These are phyloP conservation scores for Chlorella sp. DNA, from an alignment of 139 green algal genomes.

Conservation along the genomic window DNA sequence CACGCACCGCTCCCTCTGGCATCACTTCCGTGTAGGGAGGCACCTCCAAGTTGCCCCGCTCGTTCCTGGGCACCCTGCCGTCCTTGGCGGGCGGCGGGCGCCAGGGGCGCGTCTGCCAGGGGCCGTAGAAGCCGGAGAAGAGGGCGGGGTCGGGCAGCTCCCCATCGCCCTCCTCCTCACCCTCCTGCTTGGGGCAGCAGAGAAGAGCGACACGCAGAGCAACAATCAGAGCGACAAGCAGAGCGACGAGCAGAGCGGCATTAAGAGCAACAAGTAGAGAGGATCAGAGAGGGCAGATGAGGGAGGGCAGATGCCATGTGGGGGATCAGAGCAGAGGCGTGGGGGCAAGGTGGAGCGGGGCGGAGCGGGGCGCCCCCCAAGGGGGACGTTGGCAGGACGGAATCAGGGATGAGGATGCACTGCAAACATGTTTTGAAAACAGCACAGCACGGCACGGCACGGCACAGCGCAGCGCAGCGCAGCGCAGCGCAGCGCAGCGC, in stretches of 20 bases:
- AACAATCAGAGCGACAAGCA: neutral
- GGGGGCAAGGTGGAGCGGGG: too few species aligned
- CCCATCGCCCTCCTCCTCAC: conserved; percentile 8
- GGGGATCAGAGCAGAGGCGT: neutral
- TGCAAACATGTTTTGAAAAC: too few species aligned
- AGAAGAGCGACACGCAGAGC: neutral
- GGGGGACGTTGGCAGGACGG: neutral
- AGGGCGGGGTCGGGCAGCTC: neutral
- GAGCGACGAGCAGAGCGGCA: too few species aligned
- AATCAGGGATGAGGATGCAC: neutral
- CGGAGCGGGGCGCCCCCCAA: too few species aligned
- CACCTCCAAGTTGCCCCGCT: conserved; percentile 83
- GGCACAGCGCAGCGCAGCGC: too few species aligned
- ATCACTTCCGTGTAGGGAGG: conserved; percentile 72
- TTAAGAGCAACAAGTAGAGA: too few species aligned
- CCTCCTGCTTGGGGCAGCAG: conserved; percentile 16
- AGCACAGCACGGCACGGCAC: too few species aligned
- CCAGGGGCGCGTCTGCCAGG: conserved; percentile 83
- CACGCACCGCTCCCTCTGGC: conserved; percentile 64
- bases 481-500: too few species aligned
- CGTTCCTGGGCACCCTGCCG: conserved; percentile 85
- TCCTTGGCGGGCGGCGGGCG: conserved; percentile 55
- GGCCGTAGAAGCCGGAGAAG: conserved; percentile 71
- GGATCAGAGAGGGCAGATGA: too few species aligned
- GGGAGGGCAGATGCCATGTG: too few species aligned